phyloP scores from a whole-genome alignment of 192 early-diverging fungal species.

The Piromyces finnis region DNA sequence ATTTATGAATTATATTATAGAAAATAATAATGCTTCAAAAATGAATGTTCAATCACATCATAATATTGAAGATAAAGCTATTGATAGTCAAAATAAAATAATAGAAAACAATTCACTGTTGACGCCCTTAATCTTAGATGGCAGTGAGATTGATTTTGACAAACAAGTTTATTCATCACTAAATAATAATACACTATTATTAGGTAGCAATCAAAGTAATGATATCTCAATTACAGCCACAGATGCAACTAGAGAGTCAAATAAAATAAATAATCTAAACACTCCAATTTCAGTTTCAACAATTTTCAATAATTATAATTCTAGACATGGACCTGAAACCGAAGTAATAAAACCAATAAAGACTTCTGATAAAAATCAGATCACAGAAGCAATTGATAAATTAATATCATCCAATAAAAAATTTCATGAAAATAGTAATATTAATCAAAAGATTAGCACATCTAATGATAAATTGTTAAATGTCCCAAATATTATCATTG shows the following conservation, averaged over 20 bases:
- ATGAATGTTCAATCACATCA: no score
- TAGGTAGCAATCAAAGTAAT: no score
- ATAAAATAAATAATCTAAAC: background rate
- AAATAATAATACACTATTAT: background rate
- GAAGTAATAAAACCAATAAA: no score
- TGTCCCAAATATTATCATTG: background rate
- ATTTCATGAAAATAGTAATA: no score
- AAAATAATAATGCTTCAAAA: no score
- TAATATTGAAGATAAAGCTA: background rate
- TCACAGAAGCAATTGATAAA: no score
- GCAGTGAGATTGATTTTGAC: background rate
- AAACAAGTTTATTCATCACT: background rate
- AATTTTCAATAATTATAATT: background rate
- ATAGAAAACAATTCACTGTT: background rate
- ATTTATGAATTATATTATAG: background rate
- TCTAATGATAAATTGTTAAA: no score
- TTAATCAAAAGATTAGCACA: no score
- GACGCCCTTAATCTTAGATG: background rate
- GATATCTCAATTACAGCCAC: no score
- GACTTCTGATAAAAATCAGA: no score
- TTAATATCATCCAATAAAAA: no score
- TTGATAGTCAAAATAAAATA: background rate
- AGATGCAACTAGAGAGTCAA: no score
- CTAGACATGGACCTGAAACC: background rate
- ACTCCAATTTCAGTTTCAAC: background rate